phyloP scores from a whole-genome alignment of 768 basidiomycete species.

The Phanerodontia chrysosporium region DNA sequence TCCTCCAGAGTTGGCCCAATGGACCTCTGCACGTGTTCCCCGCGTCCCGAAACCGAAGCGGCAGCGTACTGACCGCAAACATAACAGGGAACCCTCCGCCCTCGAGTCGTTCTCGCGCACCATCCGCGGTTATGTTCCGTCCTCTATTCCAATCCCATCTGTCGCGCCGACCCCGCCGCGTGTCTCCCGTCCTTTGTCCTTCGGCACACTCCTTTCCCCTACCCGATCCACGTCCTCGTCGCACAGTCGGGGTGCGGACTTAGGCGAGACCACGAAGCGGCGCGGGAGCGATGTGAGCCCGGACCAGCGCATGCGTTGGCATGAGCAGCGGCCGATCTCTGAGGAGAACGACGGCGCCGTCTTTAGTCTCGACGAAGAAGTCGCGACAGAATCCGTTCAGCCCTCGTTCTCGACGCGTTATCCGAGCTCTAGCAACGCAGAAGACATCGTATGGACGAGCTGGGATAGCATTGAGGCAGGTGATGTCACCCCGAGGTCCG shows the following conservation, averaged over 20 bases:
- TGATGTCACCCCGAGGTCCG: constrained; percentile 14
- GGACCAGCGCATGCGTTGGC: neutral
- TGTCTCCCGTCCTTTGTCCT: constrained; percentile 45
- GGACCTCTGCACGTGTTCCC: neutral
- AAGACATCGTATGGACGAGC: constrained; percentile 39
- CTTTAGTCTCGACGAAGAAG: constrained; percentile 26
- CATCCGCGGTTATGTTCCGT: constrained; percentile 51
- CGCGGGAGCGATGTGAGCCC: constrained; percentile 16
- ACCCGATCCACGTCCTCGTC: constrained; percentile 11
- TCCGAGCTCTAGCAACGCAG: constrained; percentile 26
- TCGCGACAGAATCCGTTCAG: neutral
- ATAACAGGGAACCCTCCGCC: constrained; percentile 43
- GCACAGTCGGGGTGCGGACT: constrained; percentile 11
- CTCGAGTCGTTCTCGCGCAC: constrained; percentile 50
- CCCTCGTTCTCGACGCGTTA: constrained; percentile 17
- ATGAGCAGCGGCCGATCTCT: neutral
- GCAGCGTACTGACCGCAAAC: neutral
- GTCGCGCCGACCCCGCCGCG: constrained; percentile 45
- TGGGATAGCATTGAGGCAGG: constrained; percentile 35
- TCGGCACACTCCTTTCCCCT: constrained; percentile 39
- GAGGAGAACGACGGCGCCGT: constrained; percentile 15
- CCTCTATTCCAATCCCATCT: constrained; percentile 44
- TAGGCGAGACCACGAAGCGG: constrained; percentile 13
- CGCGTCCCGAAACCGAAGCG: neutral
- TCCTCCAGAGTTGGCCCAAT: neutral